Percentiles rank a stretch among this genome's conserved stretches.
Conservation (phyloP, 257 asterid species). For the Rehmannia glutinosa region DNA sequence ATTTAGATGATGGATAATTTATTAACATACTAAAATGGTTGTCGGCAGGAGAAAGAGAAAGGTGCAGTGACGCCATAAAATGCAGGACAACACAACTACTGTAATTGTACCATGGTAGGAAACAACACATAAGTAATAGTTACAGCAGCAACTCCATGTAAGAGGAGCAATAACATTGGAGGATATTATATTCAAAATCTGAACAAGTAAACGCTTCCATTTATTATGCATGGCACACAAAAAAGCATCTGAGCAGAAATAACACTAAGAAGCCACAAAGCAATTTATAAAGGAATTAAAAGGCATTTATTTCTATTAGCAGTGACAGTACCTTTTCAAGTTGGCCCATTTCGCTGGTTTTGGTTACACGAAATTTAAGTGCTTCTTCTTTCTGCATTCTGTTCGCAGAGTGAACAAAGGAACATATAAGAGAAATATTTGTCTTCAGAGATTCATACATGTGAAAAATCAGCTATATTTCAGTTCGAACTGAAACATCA, state of each 20-base stretch:
- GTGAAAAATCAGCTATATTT: not conserved
- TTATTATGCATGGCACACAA: no score
- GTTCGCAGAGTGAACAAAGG: constrained; percentile 24
- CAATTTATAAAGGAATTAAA: not conserved
- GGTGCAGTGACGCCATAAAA: no score
- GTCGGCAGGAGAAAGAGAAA: no score
- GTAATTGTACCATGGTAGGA: no score
- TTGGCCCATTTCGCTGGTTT: constrained; percentile 58
- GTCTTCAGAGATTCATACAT: not conserved
- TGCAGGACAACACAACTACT: no score
- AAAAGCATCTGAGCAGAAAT: not conserved
- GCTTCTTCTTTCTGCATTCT: constrained; percentile 88
- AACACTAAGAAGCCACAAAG: not conserved
- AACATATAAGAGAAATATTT: constrained; percentile 4
- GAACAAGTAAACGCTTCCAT: no score
- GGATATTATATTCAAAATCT: no score
- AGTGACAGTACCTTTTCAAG: constrained; percentile 58
- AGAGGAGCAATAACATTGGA: no score
- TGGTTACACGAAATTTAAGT: constrained; percentile 59
- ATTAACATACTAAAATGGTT: no score
- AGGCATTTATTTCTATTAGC: not conserved
- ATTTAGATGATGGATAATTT: no score
- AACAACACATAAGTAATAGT: no score
- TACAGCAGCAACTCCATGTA: constrained; percentile 1
- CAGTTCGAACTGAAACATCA: not conserved